Evolutionary conservation across 208 protist species (phyloP).

Genomic region (Sergeia podlipaevii): DNA sequence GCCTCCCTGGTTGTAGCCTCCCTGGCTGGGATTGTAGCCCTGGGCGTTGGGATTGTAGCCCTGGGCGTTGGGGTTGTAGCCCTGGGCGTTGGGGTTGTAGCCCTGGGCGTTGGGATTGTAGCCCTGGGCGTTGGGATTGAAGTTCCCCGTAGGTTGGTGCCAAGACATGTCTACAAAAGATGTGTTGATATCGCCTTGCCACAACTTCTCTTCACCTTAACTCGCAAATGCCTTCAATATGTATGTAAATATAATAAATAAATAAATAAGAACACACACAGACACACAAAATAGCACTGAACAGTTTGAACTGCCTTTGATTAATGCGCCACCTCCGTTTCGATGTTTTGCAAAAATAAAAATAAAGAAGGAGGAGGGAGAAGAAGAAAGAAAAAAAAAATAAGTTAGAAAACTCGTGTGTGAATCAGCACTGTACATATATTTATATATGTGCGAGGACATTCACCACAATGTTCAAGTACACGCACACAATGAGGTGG

Average conservation of each 20-base stretch:
- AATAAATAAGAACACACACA: not conserved
- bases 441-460: too few species aligned
- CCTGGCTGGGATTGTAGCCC: slow-evolving; percentile 6
- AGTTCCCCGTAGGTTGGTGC: slow-evolving; percentile 60
- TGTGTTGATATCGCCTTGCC: not conserved
- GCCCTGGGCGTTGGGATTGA: slow-evolving; percentile 34
- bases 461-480: too few species aligned
- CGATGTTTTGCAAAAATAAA: too few species aligned
- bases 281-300: not conserved
- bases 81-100: not conserved
- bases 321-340: too few species aligned
- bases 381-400: too few species aligned
- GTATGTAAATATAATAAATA: not conserved
- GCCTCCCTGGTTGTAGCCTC: not conserved
- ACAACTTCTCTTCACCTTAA: not conserved
- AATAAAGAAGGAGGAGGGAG: too few species aligned
- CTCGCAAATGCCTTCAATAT: too few species aligned
- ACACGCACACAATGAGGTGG: too few species aligned
- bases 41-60: too few species aligned
- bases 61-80: slow-evolving; percentile 6
- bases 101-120: slow-evolving; percentile 37
- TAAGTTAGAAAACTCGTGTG: too few species aligned
- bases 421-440: too few species aligned
- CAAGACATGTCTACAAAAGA: slow-evolving; percentile 44
- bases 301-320: too few species aligned